These are phyloP conservation scores for Penicillium crustosum DNA, from an alignment of 2,329 filamentous ascomycete species.

Conservation along the genomic window DNA sequence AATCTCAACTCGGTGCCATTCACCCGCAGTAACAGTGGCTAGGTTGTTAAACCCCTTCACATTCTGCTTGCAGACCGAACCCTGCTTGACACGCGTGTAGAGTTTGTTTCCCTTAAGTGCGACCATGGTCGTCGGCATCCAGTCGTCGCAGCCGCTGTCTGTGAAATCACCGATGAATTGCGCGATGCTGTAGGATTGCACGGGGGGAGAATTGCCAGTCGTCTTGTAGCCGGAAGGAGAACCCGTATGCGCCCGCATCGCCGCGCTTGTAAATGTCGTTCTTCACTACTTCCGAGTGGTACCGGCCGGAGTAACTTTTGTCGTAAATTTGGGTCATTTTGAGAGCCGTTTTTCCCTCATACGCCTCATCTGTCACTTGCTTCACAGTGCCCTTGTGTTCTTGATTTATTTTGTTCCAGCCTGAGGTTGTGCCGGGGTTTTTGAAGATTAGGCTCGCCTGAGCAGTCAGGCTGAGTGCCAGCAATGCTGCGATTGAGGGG, in stretches of 20 bases:
- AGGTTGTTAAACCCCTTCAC: slow-evolving; percentile 36
- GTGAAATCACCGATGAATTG: slow-evolving; percentile 55
- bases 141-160: slow-evolving; percentile 47
- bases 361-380: slow-evolving; percentile 45
- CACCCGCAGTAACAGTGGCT: slow-evolving; percentile 43
- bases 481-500: not conserved
- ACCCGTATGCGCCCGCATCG: slow-evolving; percentile 52
- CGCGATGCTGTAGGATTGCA: slow-evolving; percentile 50
- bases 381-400: slow-evolving; percentile 48
- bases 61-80: slow-evolving; percentile 40
- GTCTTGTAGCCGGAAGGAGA: slow-evolving; percentile 51
- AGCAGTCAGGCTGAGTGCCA: not conserved
- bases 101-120: slow-evolving; percentile 49
- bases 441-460: slow-evolving; percentile 21
- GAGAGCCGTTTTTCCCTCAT: slow-evolving; percentile 42
- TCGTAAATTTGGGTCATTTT: slow-evolving; percentile 47
- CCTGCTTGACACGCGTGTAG: slow-evolving; percentile 45
- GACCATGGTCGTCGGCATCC: slow-evolving; percentile 52
- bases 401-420: slow-evolving; percentile 43
- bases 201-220: slow-evolving; percentile 48
- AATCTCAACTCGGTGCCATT: slow-evolving; percentile 51
- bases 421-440: slow-evolving; percentile 34
- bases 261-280: slow-evolving; percentile 48
- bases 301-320: slow-evolving; percentile 45
- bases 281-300: slow-evolving; percentile 52